Evolutionary conservation across 1,284 basidiomycete species (phyloP).

Genomic region (Ceratobasidium theobromae): DNA sequence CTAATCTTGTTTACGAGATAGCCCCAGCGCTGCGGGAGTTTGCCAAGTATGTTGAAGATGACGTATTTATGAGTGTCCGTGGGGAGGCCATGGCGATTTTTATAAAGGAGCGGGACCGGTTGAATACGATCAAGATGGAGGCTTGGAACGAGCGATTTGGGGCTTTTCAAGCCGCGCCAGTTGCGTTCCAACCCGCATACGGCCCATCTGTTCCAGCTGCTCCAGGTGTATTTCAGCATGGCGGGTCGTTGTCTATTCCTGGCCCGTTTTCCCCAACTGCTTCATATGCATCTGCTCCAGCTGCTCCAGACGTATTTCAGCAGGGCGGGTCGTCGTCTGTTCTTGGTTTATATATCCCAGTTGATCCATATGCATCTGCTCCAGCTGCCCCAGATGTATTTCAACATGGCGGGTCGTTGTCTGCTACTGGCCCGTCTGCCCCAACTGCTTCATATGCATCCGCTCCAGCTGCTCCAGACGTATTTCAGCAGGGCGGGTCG

Average conservation of each 20-base stretch:
- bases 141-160: conserved; percentile 39
- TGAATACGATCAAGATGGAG: conserved; percentile 49
- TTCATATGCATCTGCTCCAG: background rate
- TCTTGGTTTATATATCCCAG: too few species aligned
- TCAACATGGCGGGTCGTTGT: too few species aligned
- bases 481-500: too few species aligned
- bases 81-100: conserved; percentile 60
- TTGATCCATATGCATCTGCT: too few species aligned
- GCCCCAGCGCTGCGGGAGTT: conserved; percentile 66
- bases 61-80: conserved; percentile 55
- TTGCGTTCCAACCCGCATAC: background rate
- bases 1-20: conserved; percentile 61
- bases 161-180: too few species aligned
- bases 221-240: too few species aligned
- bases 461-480: background rate
- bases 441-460: background rate
- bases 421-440: background rate
- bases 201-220: too few species aligned
- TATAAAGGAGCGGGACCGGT: conserved; percentile 58
- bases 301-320: too few species aligned
- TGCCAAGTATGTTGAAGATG: conserved; percentile 64
- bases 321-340: too few species aligned
- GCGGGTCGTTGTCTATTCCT: too few species aligned
- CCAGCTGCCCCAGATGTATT: too few species aligned
- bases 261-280: too few species aligned